Base-by-base conservation (phyloP, 352 stramenopile species). In the Phytophthora parvispora region DNA sequence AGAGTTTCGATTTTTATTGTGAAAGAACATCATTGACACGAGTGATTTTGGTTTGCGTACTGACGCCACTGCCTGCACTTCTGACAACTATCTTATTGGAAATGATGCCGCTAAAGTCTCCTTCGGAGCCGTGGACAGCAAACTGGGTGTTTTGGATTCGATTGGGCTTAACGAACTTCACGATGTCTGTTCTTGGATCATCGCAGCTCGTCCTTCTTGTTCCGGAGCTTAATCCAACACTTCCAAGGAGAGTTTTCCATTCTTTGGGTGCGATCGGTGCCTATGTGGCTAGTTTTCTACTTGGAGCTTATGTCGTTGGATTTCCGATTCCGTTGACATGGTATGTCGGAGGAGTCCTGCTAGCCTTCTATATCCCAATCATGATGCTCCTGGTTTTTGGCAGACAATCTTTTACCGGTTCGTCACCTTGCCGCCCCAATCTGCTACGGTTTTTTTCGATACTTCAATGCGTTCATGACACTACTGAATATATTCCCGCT, bases 131-230 rank as follows among this genome's bases (percentile, higher is more conserved):
- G 8, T 62, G 55, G 56, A 38, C 40, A n/a, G 16, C 38, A 1
- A 72, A 72, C 31, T 60, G 55, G 56, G 12, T 72, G 13, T 57
- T 72, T 32, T 67, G 55, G 64, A 65, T 72, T 47, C 48, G 64
- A 6, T 20, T 62, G 16, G 10, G 10, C 4, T 4, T 49, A 7
- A 57, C 64, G 12, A 47, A 24, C n/a, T 47, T 47, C 15, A 8
- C 22, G 15, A 28, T 61, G n/a, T 48, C 52, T 13, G 4, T 50
- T 5, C 24, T 25, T 8, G 6, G 25, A 13, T 4, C 22, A 18
- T 16, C 49, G 12, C 34, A 53, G 20, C 31, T 52, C 36, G 13
- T 53, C 48, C 12, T 51, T 27, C 24, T 52, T 31, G 59, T 31
- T 25, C 48, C 48, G 4, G 32, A 59, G 24, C 22, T 66, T 6